Base-by-base conservation (phyloP, 2,329 filamentous ascomycete species). In the Cladosporium sp. region DNA sequence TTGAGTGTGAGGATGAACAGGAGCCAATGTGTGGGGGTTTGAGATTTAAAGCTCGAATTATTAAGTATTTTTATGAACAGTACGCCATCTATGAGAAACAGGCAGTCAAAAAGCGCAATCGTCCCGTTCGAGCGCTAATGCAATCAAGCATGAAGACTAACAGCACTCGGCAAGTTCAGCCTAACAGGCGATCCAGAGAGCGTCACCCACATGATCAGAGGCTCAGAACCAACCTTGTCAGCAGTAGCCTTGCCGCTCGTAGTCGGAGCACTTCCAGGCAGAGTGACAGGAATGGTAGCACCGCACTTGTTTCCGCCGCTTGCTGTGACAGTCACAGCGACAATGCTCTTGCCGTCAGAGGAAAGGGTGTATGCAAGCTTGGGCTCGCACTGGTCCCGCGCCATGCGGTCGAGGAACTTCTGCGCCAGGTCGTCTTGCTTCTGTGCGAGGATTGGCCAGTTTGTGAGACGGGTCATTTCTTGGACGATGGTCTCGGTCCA, bases 341-440 rank as follows among this genome's bases (percentile, higher is more conserved):
- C 80, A 69, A 87, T 85, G 62, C 77, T 77, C 38, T 75, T 79
- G 44, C 78, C 78, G 52, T 81, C 75, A 54, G 78, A 73, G 34
- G 78, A 75, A 58, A 81, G 80, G 65, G 76, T 78, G 74, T 82
- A 85, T 24, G 74, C 78, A 58, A 87, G 71, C 63, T 79, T 78
- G 62, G 85, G 84, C 51, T 80, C 71, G 78, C 86, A 85, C 61
- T 76, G 76, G 73, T 88, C 67, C 49, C 85, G 82, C n/a, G 81
- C 76, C 76, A 81, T 83, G 65, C 87, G 84, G 65, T 83, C 80
- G 47, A 82, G 72, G 76, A 88, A 88, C 5, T 77, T 72, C 7
- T 76, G 73, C 12, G 82, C 84, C 70, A 84, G 79, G 60, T 87
- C 83, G 67, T 86, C 82, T 63, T 87, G 86, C 67, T 84, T 87